A percentile compares a stretch with the other conserved stretches of the same genome.
These are phyloP conservation scores for Fonsecaea pedrosoi DNA, from an alignment of 2,329 filamentous ascomycete species.

Conservation along the genomic window DNA sequence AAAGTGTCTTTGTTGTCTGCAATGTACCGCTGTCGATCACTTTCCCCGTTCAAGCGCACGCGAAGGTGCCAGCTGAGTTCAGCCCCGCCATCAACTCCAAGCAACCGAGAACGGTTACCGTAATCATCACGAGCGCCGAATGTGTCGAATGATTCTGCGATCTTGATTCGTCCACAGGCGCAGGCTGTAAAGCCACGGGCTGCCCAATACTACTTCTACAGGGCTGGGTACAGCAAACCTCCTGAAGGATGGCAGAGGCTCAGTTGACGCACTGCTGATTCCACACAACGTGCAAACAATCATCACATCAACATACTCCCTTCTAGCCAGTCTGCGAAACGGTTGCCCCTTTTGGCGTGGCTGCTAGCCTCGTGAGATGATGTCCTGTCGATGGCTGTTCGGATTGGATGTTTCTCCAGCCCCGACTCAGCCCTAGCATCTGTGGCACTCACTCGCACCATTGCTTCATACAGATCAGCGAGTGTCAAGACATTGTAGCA, in stretches of 20 bases:
- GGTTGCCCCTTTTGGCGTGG: background rate
- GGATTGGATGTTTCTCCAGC: slow-evolving; percentile 22
- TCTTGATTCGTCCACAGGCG: background rate
- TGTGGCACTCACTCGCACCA: slow-evolving; percentile 10
- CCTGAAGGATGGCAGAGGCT: slow-evolving; percentile 11
- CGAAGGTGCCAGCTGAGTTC: slow-evolving; percentile 7
- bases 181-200: background rate
- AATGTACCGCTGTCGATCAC: background rate
- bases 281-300: background rate
- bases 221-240: background rate
- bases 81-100: background rate
- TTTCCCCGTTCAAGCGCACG: background rate
- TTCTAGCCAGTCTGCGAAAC: background rate
- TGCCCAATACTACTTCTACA: background rate
- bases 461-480: slow-evolving; percentile 4
- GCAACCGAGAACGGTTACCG: background rate
- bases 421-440: slow-evolving; percentile 16
- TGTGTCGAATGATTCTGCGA: background rate
- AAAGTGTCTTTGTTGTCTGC: background rate
- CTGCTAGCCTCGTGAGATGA: background rate
- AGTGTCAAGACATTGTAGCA: background rate
- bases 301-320: background rate
- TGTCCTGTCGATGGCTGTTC: background rate
- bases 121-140: background rate
- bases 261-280: slow-evolving; percentile 1